Conservation (phyloP, 2,329 filamentous ascomycete species). For the Arthrobotrys sinensis region DNA sequence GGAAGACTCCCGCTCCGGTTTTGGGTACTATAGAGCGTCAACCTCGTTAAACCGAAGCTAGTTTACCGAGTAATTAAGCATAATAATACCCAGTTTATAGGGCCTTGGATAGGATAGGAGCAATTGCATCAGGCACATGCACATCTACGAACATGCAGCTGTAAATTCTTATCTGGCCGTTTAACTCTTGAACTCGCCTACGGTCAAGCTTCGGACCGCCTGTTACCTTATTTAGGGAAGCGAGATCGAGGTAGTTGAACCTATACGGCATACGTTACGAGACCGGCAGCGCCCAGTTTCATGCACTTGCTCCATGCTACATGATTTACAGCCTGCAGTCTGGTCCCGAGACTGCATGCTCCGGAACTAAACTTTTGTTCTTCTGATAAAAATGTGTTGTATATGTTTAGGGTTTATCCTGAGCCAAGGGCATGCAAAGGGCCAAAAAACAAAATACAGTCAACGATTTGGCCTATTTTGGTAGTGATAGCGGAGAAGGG, state of each 20-base stretch:
- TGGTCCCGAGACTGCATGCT: too few species aligned
- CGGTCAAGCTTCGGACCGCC: background rate
- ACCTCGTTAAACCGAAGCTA: too few species aligned
- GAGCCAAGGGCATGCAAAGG: too few species aligned
- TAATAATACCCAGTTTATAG: background rate
- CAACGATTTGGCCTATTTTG: background rate
- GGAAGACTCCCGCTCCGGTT: too few species aligned
- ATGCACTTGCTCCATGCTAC: background rate
- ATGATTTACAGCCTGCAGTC: too few species aligned
- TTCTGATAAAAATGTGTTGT: too few species aligned
- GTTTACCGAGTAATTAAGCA: constrained; percentile 4
- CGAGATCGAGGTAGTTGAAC: constrained; percentile 9
- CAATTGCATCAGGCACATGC: background rate
- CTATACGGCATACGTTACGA: background rate
- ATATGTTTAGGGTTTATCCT: too few species aligned
- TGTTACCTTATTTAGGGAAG: background rate
- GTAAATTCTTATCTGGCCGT: background rate
- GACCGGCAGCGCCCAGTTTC: background rate
- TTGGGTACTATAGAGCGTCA: too few species aligned
- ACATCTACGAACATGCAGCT: background rate
- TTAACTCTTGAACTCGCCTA: background rate
- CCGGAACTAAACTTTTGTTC: too few species aligned
- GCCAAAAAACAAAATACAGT: too few species aligned
- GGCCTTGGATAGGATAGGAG: background rate
- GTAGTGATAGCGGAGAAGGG: constrained; percentile 1